These are phyloP conservation scores for Articulospora tetracladia DNA, from an alignment of 495 filamentous ascomycete genomes.

Conservation along the genomic window DNA sequence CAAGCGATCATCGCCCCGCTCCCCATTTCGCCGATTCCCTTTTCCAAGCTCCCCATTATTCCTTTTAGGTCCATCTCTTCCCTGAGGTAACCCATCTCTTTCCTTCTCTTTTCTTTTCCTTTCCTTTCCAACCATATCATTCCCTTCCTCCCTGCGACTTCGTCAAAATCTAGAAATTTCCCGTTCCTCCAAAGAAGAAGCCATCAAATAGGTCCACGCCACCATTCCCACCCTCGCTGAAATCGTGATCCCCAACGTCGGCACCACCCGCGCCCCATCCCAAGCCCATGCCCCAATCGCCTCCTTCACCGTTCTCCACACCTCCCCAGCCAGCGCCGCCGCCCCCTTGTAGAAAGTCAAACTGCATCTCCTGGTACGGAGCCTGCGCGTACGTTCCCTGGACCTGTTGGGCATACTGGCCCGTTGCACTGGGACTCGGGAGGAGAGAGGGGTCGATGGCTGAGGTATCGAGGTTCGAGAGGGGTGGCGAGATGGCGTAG, in stretches of 20 bases:
- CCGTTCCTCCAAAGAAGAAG: constrained; percentile 75
- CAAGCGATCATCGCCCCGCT: no score
- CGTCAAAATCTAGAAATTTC: constrained; percentile 9
- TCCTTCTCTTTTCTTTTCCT: no score
- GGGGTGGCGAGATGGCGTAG: constrained; percentile 21
- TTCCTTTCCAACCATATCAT: neutral
- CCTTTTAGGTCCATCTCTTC: no score
- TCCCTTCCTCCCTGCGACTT: neutral
- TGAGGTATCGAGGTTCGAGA: constrained; percentile 34
- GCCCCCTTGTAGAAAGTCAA: constrained; percentile 16
- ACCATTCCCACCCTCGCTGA: constrained; percentile 67
- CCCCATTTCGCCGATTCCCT: no score
- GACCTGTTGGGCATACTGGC: neutral
- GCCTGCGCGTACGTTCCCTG: neutral
- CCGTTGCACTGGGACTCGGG: constrained; percentile 30
- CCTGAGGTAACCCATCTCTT: no score
- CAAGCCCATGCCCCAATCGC: constrained; percentile 63
- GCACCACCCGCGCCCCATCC: constrained; percentile 35
- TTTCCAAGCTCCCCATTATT: no score
- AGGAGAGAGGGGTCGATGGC: constrained; percentile 43
- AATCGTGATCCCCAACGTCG: constrained; percentile 75
- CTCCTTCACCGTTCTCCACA: constrained; percentile 20
- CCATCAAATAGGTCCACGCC: constrained; percentile 86
- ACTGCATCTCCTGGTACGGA: constrained; percentile 17
- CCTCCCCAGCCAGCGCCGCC: constrained; percentile 25